A percentile compares a stretch with the other conserved stretches of the same genome.
Evolutionary conservation across 2,329 filamentous ascomycete genomes (phyloP).

Genomic region (Dactylellina drechsleri): DNA sequence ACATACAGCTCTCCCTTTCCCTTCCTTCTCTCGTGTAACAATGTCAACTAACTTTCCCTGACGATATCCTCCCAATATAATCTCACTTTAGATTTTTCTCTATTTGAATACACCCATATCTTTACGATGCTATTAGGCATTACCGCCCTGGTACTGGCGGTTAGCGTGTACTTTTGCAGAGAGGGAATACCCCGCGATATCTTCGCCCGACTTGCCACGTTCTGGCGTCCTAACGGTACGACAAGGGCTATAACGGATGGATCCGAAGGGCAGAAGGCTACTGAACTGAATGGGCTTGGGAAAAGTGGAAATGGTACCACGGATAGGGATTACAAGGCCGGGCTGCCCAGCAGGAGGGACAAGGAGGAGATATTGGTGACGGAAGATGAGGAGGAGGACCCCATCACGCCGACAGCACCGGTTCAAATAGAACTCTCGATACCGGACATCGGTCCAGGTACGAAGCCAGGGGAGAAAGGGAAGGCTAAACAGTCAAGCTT

Average conservation of each 20-base stretch:
- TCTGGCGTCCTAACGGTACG: constrained; percentile 12
- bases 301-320: constrained; percentile 2
- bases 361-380: constrained; percentile 35
- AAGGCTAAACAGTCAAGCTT: constrained; percentile 3
- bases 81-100: not conserved
- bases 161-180: constrained; percentile 43
- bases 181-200: constrained; percentile 40
- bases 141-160: constrained; percentile 41
- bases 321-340: constrained; percentile 10
- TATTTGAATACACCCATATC: not conserved
- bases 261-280: constrained; percentile 12
- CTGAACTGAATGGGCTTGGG: not conserved
- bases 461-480: constrained; percentile 4
- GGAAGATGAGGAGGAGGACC: constrained; percentile 42
- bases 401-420: constrained; percentile 38
- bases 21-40: not conserved
- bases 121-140: constrained; percentile 38
- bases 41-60: constrained; percentile 52
- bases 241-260: constrained; percentile 41
- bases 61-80: constrained; percentile 8
- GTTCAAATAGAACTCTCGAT: constrained; percentile 43
- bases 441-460: not conserved
- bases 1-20: not conserved
- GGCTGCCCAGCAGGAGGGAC: constrained; percentile 32
- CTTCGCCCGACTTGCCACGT: constrained; percentile 19